A percentile compares a stretch with the other conserved stretches of the same genome.
Evolutionary conservation across 2,329 filamentous ascomycete species (phyloP).

Genomic region (Sporothrix pallida): DNA sequence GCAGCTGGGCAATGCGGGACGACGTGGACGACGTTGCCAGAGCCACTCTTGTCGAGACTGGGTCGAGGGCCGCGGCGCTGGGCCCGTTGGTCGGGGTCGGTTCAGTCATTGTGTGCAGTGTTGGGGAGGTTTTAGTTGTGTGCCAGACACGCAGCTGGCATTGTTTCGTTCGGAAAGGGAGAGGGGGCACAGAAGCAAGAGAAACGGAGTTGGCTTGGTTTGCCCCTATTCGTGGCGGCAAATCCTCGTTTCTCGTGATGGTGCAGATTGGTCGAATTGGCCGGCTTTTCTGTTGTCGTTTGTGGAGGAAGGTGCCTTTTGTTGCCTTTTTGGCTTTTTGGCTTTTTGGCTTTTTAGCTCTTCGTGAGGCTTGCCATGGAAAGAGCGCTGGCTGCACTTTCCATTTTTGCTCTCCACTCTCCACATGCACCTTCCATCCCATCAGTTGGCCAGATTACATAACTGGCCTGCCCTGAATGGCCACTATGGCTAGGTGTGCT

Average conservation of each 20-base stretch:
- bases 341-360: constrained; percentile 23
- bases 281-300: constrained; percentile 5
- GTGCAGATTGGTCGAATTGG: constrained; percentile 23
- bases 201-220: constrained; percentile 30
- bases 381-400: constrained; percentile 12
- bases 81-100: constrained; percentile 50
- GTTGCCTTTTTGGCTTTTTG: neutral
- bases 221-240: constrained; percentile 34
- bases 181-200: constrained; percentile 27
- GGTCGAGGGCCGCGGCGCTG: constrained; percentile 38
- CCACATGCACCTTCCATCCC: neutral
- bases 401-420: constrained; percentile 10
- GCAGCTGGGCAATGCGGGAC: constrained; percentile 60
- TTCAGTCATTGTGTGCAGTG: constrained; percentile 55
- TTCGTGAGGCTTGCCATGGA: constrained; percentile 14
- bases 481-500: neutral
- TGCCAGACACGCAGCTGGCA: constrained; percentile 34
- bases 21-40: constrained; percentile 68
- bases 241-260: constrained; percentile 32
- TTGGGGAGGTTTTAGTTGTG: constrained; percentile 20
- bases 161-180: constrained; percentile 28
- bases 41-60: constrained; percentile 44
- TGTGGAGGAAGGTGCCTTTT: constrained; percentile 9
- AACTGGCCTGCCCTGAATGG: constrained; percentile 10
- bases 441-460: constrained; percentile 17